A percentile compares a stretch with the other conserved stretches of the same genome.
Conservation (phyloP, 108 stramenopile genomes). For the Nannochloropsis gaditana region DNA sequence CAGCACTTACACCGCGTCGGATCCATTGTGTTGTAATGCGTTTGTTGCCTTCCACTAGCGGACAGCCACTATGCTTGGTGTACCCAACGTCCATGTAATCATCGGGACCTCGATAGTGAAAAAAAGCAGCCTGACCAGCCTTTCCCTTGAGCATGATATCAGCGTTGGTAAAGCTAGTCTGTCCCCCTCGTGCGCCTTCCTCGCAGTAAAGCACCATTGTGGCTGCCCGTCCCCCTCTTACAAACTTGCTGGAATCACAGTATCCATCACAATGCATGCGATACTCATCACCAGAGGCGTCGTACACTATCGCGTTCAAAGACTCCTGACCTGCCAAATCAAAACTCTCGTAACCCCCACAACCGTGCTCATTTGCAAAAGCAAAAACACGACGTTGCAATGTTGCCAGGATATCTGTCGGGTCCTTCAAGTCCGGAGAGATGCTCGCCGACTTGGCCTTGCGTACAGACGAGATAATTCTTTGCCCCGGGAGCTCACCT, state of each 20-base stretch:
- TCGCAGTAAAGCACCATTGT: constrained; percentile 86
- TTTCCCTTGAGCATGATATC: constrained; percentile 66
- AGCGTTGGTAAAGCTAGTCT: constrained; percentile 74
- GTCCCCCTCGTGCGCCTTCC: constrained; percentile 61
- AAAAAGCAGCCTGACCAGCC: constrained; percentile 68
- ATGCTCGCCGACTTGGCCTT: neutral
- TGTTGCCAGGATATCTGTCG: neutral
- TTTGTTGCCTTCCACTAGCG: constrained; percentile 79
- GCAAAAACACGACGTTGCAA: neutral
- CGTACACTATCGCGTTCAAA: constrained; percentile 5
- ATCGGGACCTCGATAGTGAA: constrained; percentile 67
- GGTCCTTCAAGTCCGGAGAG: neutral
- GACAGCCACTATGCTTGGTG: constrained; percentile 81
- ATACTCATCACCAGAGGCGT: constrained; percentile 4
- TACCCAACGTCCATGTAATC: constrained; percentile 48
- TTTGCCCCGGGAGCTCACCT: neutral
- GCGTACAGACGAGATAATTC: neutral
- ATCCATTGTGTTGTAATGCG: constrained; percentile 93
- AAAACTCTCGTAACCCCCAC: neutral
- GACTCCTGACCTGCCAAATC: neutral
- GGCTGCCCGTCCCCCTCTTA: constrained; percentile 50
- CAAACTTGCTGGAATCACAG: neutral
- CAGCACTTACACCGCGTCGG: constrained; percentile 64
- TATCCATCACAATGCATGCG: neutral
- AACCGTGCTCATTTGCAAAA: neutral